Percentiles rank a stretch among this genome's conserved stretches.
Evolutionary conservation across 108 stramenopile genomes (phyloP).

Genomic region (Discostella stelligeroides): DNA sequence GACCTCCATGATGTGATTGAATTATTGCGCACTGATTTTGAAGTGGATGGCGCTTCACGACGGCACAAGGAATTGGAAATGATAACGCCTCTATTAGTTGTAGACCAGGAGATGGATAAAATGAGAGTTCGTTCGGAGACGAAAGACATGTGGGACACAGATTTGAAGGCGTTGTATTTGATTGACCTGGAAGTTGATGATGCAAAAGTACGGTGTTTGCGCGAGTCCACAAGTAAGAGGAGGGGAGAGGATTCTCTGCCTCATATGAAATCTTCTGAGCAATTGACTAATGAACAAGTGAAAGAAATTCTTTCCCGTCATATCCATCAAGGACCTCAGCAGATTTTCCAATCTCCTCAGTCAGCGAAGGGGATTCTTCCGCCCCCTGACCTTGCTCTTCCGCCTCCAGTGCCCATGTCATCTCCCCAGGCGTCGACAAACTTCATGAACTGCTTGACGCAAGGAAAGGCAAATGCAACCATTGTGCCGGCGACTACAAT

Average conservation of each 20-base stretch:
- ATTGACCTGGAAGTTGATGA: conserved; percentile 36
- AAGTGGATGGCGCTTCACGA: conserved; percentile 40
- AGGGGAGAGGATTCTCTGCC: not conserved
- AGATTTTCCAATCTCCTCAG: conserved; percentile 12
- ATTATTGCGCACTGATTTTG: conserved; percentile 31
- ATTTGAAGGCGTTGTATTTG: conserved; percentile 41
- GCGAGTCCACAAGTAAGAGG: not conserved
- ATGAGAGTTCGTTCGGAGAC: conserved; percentile 6
- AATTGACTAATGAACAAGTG: conserved; percentile 10
- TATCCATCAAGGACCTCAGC: conserved; percentile 15
- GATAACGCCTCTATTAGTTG: conserved; percentile 28
- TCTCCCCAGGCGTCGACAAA: conserved; percentile 17
- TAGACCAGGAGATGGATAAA: conserved; percentile 30
- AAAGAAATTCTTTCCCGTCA: conserved; percentile 18
- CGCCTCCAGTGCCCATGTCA: conserved; percentile 8
- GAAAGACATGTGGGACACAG: conserved; percentile 19
- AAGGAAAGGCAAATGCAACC: not conserved
- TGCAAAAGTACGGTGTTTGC: conserved; percentile 13
- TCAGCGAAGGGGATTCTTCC: not conserved
- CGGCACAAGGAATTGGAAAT: conserved; percentile 31
- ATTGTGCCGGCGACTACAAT: not conserved
- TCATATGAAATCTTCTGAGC: not conserved
- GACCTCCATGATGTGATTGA: conserved; percentile 48
- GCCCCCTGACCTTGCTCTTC: not conserved
- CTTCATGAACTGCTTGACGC: conserved; percentile 3